Evolutionary conservation across 202 grass and related monocot species (phyloP), one percentile per base, ranked within the genome.

Genomic region (Panicum hallii): DNA sequence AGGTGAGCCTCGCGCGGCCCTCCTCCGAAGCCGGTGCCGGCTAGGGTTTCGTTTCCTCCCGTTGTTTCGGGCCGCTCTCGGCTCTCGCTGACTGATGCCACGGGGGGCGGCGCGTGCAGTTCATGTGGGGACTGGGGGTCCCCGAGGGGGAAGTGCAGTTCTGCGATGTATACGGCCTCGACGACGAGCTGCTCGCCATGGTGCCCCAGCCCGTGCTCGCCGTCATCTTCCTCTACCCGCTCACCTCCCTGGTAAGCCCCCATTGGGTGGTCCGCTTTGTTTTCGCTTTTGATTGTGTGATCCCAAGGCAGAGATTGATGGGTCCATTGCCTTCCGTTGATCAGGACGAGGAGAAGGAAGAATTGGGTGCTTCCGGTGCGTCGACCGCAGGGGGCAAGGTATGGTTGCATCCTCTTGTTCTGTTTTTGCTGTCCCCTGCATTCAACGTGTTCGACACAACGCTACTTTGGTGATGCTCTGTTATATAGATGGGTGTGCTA

Each of bases 91-190:
- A 79, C 53, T 52, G 8, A 6, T 26, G 30, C 62, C 50, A 19
- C 63, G 60, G 49, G 20, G 40, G 4, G 28, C 53, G 30, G 14
- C 14, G 34, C 17, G 48, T 74, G 77, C 89, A 99, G 96, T 99
- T 94, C 91, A 90, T 99, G 4, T 90, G 91, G 89, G 96, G 96
- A 16, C 79, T 99, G 46, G 96, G 96, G 8, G 91, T 95, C 53
- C 76, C 91, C 75, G 88, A 92, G 86, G 80, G 54, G 69, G 83
- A 81, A 1, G 91, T n/a, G 53, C 91, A 95, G 88, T 99, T 99
- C 91, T 90, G 88, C 62, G 96, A 99, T 77, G 93, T 99, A 47
- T 99, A 99, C 72, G 96, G 96, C 63, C 85, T 99, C 78, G 96
- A 95, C 79, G 93, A 99, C 44, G 96, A 95, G 55, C 52, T 99